Conservation (phyloP, 441 rosid species). For the Omphalea diandra region DNA sequence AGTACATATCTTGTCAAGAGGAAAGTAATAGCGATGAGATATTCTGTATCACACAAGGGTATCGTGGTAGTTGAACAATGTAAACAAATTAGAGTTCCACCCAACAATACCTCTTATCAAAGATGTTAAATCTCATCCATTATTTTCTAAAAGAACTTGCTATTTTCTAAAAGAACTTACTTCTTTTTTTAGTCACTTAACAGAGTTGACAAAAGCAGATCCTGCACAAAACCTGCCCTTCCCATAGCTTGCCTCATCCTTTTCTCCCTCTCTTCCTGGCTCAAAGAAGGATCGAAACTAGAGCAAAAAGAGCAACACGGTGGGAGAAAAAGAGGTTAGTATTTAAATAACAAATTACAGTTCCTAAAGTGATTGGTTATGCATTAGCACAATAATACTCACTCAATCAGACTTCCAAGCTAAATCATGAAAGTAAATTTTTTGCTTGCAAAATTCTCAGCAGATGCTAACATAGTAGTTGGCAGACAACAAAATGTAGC, state of each 20-base stretch:
- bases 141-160: neutral
- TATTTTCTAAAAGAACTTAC: slow-evolving; percentile 22
- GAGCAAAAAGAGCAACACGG: neutral
- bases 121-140: slow-evolving; percentile 25
- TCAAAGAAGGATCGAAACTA: slow-evolving; percentile 62
- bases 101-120: slow-evolving; percentile 18
- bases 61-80: slow-evolving; percentile 9
- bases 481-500: neutral
- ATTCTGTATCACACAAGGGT: slow-evolving; percentile 12
- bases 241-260: slow-evolving; percentile 50
- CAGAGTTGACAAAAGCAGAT: slow-evolving; percentile 48
- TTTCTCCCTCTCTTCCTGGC: slow-evolving; percentile 53
- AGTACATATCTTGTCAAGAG: slow-evolving; percentile 16
- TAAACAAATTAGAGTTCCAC: slow-evolving; percentile 17
- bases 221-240: slow-evolving; percentile 58
- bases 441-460: neutral
- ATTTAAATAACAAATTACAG: neutral
- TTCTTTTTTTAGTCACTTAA: slow-evolving; percentile 30
- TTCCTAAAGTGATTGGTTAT: neutral
- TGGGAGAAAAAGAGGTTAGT: neutral
- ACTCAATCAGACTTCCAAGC: neutral
- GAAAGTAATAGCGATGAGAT: slow-evolving; percentile 19
- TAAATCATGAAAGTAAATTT: neutral
- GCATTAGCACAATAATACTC: neutral
- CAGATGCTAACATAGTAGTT: neutral